Evolutionary conservation across 2,329 filamentous ascomycete species (phyloP), one percentile per base, ranked within the genome.

Genomic region (Cladosporium sphaerospermum): DNA sequence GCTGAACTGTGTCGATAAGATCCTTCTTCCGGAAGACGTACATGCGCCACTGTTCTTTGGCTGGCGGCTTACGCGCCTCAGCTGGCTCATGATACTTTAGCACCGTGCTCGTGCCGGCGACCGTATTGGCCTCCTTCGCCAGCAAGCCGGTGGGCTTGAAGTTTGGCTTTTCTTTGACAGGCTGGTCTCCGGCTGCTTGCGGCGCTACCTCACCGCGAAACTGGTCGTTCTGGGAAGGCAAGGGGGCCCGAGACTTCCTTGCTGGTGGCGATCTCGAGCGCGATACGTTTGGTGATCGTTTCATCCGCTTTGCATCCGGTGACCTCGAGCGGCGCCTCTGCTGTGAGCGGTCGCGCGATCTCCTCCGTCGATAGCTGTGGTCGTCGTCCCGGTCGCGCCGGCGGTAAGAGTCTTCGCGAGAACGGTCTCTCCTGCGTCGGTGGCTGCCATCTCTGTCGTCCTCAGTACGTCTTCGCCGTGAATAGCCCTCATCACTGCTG

Each of bases 1-100:
- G 76, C 54, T 89, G 83, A 18, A 96, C 78, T 1, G 89, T 95
- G 65, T 95, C 89, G 33, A 96, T 69, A 3, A 95, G 78, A 53
- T 90, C 87, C 31, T 80, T 73, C 28, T 79, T 70, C 66, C 96
- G 96, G 79, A 99, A 99, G 18, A 96, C 81, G 67, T 95, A 97
- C 45, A 99, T 75, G 56, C 88, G 88, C 92, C 92, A 99, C 54
- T 82, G 75, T 61, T 93, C 84, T 52, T 83, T 85, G 1, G 85
- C 66, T 0, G 91, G 79, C 0, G 93, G 89, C 62, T 96, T 96
- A 55, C 93, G 86, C 46, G 92, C 89, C 74, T 99, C 93, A 9
- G 89, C 75, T 1, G 93, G 93, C 71, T 99, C 93, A 73, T 96
- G 88, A 70, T 99, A 99, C 75, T 97, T 97, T 44, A 99, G 80